Evolutionary conservation across 148 eudicot species (phyloP), one percentile per base, ranked within the genome.

Genomic region (Chenopodium berlandieri): DNA sequence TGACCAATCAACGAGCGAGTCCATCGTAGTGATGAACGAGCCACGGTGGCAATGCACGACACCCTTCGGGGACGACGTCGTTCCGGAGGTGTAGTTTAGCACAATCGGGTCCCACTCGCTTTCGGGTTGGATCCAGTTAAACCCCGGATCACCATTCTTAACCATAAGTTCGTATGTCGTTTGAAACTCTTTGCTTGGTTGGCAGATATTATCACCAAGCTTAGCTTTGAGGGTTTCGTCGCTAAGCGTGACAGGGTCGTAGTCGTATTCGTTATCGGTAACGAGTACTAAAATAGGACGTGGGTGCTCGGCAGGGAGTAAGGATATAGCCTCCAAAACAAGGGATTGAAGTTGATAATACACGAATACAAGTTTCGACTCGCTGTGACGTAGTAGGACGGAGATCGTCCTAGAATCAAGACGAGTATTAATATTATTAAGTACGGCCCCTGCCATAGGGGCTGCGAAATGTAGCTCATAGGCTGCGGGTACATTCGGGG

Each of bases 41-140:
- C 86, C 82, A 58, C 91, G 82, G 83, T 91, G 91, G 72, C 82
- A 80, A 67, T 86, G 90, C 3, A 91, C 89, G 1, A 88, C 91
- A 0, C 94, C 94, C 48, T 91, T 91, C 0, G 94, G 94, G 0
- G 92, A 82, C 22, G 94, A 86, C 0, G 94, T 91, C 4, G 92
- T 91, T n/a, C 94, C 94, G 0, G 92, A 89, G 1, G 94, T 91
- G 73, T 91, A 91, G 48, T 91, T 91, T 2, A 91, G n/a, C 70
- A 80, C 82, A 2, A 80, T 80, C 16, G 82, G 82, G 30, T 80
- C 82, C 82, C 82, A 80, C 70, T 80, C 82, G 25, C 76, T 56
- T 25, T 52, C 31, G n/a, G 82, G 82, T 60, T 70, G 77, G 7
- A 80, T 31, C 82, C 82, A 80, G 1, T 25, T 72, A 25, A 71